Evolutionary conservation across 148 eudicot species (phyloP).

Genomic region (Simmondsia chinensis): DNA sequence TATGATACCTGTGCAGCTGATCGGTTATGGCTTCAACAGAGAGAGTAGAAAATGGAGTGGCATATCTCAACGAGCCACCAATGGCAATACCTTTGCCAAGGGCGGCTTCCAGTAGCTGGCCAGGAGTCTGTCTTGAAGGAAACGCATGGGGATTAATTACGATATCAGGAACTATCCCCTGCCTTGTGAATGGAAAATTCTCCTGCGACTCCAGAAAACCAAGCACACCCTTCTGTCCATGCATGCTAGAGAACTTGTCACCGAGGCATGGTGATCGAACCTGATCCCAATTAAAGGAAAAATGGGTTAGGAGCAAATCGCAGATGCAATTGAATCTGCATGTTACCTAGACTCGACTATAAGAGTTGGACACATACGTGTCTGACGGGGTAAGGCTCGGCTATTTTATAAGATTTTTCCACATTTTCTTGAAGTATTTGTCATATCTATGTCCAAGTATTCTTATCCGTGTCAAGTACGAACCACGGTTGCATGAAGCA

Average conservation of each 20-base stretch:
- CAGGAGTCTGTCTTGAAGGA: constrained; percentile 95
- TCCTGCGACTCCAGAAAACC: constrained; percentile 85
- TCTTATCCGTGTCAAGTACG: too few species aligned
- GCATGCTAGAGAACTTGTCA: constrained; percentile 96
- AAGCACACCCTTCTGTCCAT: constrained; percentile 94
- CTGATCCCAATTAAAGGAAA: constrained; percentile 23
- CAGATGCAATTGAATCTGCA: too few species aligned
- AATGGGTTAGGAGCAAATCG: too few species aligned
- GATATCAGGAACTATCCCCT: constrained; percentile 95
- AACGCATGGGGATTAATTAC: constrained; percentile 97
- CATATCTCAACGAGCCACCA: constrained; percentile 62
- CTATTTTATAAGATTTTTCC: too few species aligned
- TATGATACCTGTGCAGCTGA: constrained; percentile 97
- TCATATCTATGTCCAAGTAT: too few species aligned
- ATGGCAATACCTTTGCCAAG: constrained; percentile 83
- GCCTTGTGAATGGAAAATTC: constrained; percentile 81
- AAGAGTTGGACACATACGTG: too few species aligned
- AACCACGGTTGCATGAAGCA: too few species aligned
- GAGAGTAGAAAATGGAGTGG: constrained; percentile 82
- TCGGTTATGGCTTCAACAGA: constrained; percentile 81
- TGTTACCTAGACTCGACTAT: too few species aligned
- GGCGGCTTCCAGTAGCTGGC: constrained; percentile 88
- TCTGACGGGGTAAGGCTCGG: too few species aligned
- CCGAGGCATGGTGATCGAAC: constrained; percentile 91
- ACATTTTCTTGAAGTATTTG: too few species aligned